Evolutionary conservation across 371 early-diverging fungal species (phyloP), one percentile per base, ranked within the genome.

Genomic region (Zychaea mexicana): DNA sequence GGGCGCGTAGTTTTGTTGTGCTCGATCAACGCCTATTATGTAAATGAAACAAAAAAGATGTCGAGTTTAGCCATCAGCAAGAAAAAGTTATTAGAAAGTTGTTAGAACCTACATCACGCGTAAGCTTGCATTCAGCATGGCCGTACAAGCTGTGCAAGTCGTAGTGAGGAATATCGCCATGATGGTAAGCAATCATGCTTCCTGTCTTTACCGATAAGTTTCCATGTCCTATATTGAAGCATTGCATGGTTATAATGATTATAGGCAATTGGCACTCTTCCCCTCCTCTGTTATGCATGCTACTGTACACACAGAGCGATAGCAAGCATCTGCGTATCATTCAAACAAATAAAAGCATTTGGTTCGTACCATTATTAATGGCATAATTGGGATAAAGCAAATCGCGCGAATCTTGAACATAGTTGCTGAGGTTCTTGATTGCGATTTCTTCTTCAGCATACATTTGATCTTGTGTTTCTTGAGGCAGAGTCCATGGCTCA

Each of bases 131-230:
- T 47, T 47, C 49, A 8, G 49, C n/a, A 12, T 47, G 49, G 8
- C 91, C 91, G 52, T 84, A 90, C 1, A 91, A 65, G 57, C 87
- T 90, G 58, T 90, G 90, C 19, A 79, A 66, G 62, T 90, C 85
- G 60, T 87, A 89, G 12, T 85, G 82, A 56, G 73, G 67, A 26
- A 86, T 58, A 4, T 76, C 77, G 3, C 84, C 84, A 39, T 85
- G 69, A 49, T 89, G 88, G 7, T 74, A 31, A 10, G 88, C 87
- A 13, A 82, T 83, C 0, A 77, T 81, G 19, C 85, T 68, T 2
- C 83, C 80, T n/a, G 91, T 88, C 59, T 75, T 76, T 65, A 69
- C 81, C 64, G 76, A 81, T 26, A 85, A 75, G 32, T 77, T 72
- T 7, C 78, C 75, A 8, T 31, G 61, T 45, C 73, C 73, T 47